Evolutionary conservation across 2,329 filamentous ascomycete genomes (phyloP).

Genomic region (Peltaster fructicola): DNA sequence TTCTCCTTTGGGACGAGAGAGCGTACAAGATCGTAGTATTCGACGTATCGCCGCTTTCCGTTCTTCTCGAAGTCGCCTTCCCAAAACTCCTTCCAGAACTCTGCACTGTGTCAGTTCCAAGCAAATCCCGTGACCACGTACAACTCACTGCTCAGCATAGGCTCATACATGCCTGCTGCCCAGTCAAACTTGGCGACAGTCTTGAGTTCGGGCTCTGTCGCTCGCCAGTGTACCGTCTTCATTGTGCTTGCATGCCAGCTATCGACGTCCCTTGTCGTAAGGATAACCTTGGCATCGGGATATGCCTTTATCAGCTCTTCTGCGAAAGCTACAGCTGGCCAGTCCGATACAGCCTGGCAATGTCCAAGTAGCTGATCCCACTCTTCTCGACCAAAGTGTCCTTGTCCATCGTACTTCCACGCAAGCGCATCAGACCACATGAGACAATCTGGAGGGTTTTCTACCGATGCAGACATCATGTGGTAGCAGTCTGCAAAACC

Average conservation of each 20-base stretch:
- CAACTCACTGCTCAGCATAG: conserved; percentile 40
- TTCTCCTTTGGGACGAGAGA: conserved; percentile 29
- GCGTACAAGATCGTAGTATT: conserved; percentile 37
- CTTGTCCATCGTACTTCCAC: conserved; percentile 43
- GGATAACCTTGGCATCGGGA: conserved; percentile 53
- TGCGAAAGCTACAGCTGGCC: conserved; percentile 49
- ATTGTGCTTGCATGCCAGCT: conserved; percentile 45
- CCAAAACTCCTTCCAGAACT: conserved; percentile 53
- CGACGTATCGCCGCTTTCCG: conserved; percentile 44
- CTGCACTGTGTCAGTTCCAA: conserved; percentile 6
- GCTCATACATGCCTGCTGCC: conserved; percentile 50
- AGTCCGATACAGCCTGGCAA: conserved; percentile 50
- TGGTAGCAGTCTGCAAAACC: conserved; percentile 55
- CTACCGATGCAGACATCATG: conserved; percentile 53
- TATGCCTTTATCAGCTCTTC: conserved; percentile 55
- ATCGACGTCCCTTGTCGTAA: conserved; percentile 49
- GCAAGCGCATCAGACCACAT: conserved; percentile 54
- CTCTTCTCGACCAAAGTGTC: conserved; percentile 45
- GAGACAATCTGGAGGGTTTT: conserved; percentile 48
- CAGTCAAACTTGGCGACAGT: conserved; percentile 39
- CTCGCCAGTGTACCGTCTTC: conserved; percentile 52
- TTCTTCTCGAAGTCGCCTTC: conserved; percentile 47
- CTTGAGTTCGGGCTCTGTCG: conserved; percentile 42
- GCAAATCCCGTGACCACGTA: no score
- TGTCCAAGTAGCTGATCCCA: conserved; percentile 52